These are phyloP conservation scores for Cadophora sp. DNA, from an alignment of 2,329 filamentous ascomycete genomes.

Conservation along the genomic window DNA sequence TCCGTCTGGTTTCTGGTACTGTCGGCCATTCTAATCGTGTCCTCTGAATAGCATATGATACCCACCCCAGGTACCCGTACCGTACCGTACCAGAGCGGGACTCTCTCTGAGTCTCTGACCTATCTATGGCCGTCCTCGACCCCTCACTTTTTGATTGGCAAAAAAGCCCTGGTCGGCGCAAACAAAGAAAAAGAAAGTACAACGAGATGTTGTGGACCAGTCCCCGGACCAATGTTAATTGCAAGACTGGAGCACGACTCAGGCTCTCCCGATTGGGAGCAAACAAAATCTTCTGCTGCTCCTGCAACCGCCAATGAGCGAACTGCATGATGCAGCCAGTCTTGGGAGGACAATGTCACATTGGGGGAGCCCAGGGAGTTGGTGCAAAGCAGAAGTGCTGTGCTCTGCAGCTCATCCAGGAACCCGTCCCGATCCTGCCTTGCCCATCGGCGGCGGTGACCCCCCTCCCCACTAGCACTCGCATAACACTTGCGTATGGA, in stretches of 20 bases:
- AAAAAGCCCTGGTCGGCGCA: conserved; percentile 4
- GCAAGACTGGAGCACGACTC: not conserved
- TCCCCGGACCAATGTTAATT: not conserved
- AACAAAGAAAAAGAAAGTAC: not conserved
- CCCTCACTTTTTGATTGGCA: conserved; percentile 10
- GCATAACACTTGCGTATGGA: not conserved
- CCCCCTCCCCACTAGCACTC: not conserved
- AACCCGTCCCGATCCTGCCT: conserved; percentile 6
- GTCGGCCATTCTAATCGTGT: conserved; percentile 1
- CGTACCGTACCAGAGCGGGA: not conserved
- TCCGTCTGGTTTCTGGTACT: not conserved
- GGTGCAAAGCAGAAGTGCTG: conserved; percentile 3
- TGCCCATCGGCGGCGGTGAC: too few relatives aligned
- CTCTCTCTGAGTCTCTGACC: not conserved
- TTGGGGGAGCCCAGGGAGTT: not conserved
- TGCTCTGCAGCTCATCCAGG: conserved; percentile 15
- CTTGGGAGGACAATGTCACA: not conserved
- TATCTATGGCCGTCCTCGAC: not conserved
- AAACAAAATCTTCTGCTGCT: not conserved
- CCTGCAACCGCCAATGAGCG: not conserved
- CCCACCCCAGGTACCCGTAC: conserved; percentile 12
- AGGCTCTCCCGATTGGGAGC: not conserved
- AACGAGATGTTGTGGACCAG: not conserved
- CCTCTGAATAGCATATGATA: conserved; percentile 6
- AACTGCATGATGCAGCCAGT: not conserved